Conservation (phyloP, 768 basidiomycete genomes). For the Tricholoma sp. region DNA sequence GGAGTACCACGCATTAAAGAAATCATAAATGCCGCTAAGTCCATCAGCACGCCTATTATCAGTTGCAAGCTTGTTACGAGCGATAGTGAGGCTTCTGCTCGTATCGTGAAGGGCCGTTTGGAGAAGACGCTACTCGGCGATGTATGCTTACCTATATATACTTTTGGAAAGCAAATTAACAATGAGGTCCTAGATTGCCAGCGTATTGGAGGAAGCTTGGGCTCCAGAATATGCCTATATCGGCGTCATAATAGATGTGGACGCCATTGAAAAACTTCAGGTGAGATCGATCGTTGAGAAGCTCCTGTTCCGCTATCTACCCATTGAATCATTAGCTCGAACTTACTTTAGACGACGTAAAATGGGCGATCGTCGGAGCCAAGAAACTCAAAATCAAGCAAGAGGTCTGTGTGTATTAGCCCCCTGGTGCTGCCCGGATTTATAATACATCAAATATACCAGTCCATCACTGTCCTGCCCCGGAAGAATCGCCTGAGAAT, state of each 20-base stretch:
- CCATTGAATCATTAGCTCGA: constrained; percentile 57
- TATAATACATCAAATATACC: neutral
- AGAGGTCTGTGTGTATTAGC: constrained; percentile 41
- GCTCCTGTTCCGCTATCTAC: neutral
- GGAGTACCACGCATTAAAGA: constrained; percentile 99
- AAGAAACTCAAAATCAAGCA: constrained; percentile 93
- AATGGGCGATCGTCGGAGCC: constrained; percentile 81
- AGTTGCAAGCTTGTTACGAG: constrained; percentile 87
- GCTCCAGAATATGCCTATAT: constrained; percentile 89
- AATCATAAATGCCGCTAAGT: constrained; percentile 98
- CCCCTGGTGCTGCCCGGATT: neutral
- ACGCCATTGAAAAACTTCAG: constrained; percentile 86
- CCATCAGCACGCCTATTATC: constrained; percentile 97
- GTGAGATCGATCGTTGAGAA: constrained; percentile 30
- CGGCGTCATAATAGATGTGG: constrained; percentile 85
- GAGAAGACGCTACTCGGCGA: constrained; percentile 95
- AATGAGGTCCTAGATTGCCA: constrained; percentile 60
- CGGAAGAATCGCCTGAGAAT: constrained; percentile 72
- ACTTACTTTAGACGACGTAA: constrained; percentile 87
- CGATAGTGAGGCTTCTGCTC: constrained; percentile 88
- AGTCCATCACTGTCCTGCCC: constrained; percentile 77
- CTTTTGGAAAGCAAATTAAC: neutral
- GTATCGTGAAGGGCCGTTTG: constrained; percentile 94
- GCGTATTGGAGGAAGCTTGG: constrained; percentile 95
- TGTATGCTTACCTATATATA: constrained; percentile 38